These are phyloP conservation scores for Cinchona pubescens DNA, from an alignment of 257 asterid genomes.

Conservation along the genomic window DNA sequence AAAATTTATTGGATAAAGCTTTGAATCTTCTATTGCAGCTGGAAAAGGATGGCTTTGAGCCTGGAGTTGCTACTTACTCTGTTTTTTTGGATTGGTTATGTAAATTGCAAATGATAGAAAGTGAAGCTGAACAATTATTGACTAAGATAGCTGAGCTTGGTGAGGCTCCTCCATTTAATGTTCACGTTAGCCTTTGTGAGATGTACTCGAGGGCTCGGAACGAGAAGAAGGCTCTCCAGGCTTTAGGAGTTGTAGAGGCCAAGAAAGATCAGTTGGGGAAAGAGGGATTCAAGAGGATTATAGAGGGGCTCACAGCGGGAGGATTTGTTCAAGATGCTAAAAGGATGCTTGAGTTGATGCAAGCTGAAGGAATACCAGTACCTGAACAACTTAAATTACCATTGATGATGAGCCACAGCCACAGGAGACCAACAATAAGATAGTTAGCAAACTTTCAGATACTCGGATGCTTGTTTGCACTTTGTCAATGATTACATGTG, in stretches of 20 bases:
- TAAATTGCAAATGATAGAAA: conserved; percentile 61
- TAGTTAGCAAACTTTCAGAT: not conserved
- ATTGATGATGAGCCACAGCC: conserved; percentile 13
- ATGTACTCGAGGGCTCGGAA: conserved; percentile 59
- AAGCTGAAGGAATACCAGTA: conserved; percentile 45
- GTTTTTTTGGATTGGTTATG: conserved; percentile 75
- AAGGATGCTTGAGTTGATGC: conserved; percentile 51
- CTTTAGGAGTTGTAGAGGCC: conserved; percentile 74
- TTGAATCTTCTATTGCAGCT: conserved; percentile 59
- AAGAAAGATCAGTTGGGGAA: conserved; percentile 55
- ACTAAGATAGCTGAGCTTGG: conserved; percentile 61
- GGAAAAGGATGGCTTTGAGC: conserved; percentile 67
- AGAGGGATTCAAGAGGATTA: conserved; percentile 59
- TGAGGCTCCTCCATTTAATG: conserved; percentile 69
- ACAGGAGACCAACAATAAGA: conserved; percentile 12
- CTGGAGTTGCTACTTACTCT: conserved; percentile 67
- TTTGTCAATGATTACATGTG: not conserved
- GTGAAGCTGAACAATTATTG: conserved; percentile 79
- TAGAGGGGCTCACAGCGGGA: conserved; percentile 45
- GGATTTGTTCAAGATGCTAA: conserved; percentile 64
- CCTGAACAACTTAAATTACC: conserved; percentile 16
- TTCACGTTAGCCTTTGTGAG: conserved; percentile 72
- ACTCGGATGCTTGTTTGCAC: not conserved
- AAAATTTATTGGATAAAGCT: conserved; percentile 55
- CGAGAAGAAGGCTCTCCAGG: conserved; percentile 79